Percentiles rank a stretch among this genome's conserved stretches.
Evolutionary conservation across 345 rosid genomes (phyloP).

Genomic region (Ailanthus altissimus): DNA sequence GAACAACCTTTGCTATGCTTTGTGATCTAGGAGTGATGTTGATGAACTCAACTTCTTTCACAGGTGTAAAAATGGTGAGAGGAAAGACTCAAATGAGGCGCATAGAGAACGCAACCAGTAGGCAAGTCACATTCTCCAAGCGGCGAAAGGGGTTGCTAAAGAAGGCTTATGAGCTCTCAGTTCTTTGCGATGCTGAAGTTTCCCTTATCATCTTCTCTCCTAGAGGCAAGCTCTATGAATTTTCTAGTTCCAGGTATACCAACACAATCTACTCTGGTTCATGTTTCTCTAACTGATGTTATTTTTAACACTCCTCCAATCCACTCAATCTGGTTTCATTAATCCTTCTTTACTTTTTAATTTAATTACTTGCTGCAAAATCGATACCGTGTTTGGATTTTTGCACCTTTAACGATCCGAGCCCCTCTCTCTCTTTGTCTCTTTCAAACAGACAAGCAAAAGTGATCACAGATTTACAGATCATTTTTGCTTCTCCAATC

Average conservation of each 20-base stretch:
- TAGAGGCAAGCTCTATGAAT: conserved; percentile 68
- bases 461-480: not conserved
- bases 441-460: not conserved
- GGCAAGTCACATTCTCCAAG: conserved; percentile 84
- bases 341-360: not conserved
- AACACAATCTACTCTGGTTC: not conserved
- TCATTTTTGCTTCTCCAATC: not conserved
- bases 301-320: not conserved
- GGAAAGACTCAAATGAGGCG: conserved; percentile 76
- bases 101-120: conserved; percentile 76
- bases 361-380: not conserved
- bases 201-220: conserved; percentile 74
- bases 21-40: not conserved
- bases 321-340: not conserved
- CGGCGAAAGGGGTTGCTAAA: conserved; percentile 71
- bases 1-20: not conserved
- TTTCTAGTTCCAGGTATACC: conserved; percentile 57
- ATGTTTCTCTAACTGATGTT: not conserved
- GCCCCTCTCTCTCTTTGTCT: no score
- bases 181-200: conserved; percentile 80
- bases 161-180: conserved; percentile 80
- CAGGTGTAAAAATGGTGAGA: conserved; percentile 55
- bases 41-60: not conserved
- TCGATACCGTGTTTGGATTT: not conserved
- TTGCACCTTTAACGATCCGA: no score